These are phyloP conservation scores for Trichoderma harzianum DNA, from an alignment of 2,329 filamentous ascomycete species.

Conservation along the genomic window DNA sequence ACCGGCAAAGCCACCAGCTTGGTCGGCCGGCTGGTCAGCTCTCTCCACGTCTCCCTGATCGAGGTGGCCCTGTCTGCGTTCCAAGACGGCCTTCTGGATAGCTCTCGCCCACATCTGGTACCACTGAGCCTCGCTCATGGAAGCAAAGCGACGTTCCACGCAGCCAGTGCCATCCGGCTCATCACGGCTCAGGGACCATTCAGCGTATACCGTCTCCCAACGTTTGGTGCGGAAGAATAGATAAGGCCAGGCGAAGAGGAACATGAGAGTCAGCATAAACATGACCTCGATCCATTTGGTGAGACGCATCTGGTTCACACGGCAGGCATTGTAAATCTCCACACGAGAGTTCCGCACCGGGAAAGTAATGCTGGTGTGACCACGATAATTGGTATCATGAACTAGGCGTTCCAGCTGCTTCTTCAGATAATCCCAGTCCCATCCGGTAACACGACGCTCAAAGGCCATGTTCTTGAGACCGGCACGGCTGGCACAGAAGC, in stretches of 20 bases:
- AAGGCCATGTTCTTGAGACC: conserved; percentile 56
- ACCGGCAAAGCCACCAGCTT: conserved; percentile 41
- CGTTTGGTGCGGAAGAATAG: conserved; percentile 64
- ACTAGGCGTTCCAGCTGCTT: conserved; percentile 55
- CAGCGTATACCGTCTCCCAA: conserved; percentile 60
- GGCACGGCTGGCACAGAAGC: conserved; percentile 58
- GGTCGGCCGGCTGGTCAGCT: conserved; percentile 29
- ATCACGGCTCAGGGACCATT: conserved; percentile 48
- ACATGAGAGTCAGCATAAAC: conserved; percentile 64
- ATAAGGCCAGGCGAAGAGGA: conserved; percentile 68
- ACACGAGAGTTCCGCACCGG: conserved; percentile 54
- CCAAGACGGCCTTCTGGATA: conserved; percentile 57
- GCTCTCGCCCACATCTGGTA: conserved; percentile 60
- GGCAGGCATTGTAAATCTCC: conserved; percentile 61
- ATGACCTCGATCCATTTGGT: conserved; percentile 61
- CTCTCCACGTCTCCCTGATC: conserved; percentile 55
- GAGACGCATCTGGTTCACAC: conserved; percentile 62
- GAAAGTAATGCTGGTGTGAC: conserved; percentile 57
- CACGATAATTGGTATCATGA: conserved; percentile 64
- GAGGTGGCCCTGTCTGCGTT: conserved; percentile 53
- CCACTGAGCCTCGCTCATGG: conserved; percentile 57
- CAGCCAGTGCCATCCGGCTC: conserved; percentile 29
- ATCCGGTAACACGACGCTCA: conserved; percentile 52
- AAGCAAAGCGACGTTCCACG: conserved; percentile 47
- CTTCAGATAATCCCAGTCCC: conserved; percentile 55